Base-by-base conservation (phyloP, 495 filamentous ascomycete genomes). In the Aspergillus hancockii region DNA sequence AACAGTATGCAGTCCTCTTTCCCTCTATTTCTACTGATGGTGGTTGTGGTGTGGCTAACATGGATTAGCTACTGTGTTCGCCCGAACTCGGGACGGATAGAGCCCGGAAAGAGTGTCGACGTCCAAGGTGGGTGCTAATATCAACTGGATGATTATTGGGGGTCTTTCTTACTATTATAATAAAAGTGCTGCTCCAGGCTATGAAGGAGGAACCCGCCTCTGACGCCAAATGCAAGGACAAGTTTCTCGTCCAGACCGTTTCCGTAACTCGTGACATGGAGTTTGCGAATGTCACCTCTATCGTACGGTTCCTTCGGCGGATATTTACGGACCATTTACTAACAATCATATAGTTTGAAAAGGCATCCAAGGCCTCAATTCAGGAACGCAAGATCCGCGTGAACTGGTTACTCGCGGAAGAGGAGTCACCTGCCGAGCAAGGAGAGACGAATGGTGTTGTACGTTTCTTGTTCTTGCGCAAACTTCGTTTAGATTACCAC, bases 371-470 rank as follows among this genome's bases (percentile, higher is more conserved):
- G 75, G 79, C 82, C 2, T 76, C 84, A 0, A 86, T 98, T 56
- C 83, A 90, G 65, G 95, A 98, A 79, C 90, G 88, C 79, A 98
- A 98, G 79, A 98, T 98, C 61, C 88, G 93, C n/a, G 94, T 98
- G 56, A 78, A 76, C 38, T 98, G 90, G 75, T 78, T 97, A 31
- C 18, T 62, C 38, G 75, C 88, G 31, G 79, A 85, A 8, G 84
- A 87, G 46, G 75, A 73, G 41, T 57, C 62, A 18, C 53, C 64
- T n/a, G 77, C 75, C 7, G 75, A 79, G 32, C 54, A 79, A 54
- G 68, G 65, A 51, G 69, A 75, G 46, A 36, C 70, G 32, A 83
- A 85, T 59, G 81, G 82, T 34, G 65, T 66, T 46, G 83, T 79
- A 69, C 74, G 73, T 67, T 36, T 10, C 43, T 32, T 53, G 43